A percentile compares a stretch with the other conserved stretches of the same genome.
These are phyloP conservation scores for Xylariales sp. DNA, from an alignment of 2,329 filamentous ascomycete genomes.

Conservation along the genomic window DNA sequence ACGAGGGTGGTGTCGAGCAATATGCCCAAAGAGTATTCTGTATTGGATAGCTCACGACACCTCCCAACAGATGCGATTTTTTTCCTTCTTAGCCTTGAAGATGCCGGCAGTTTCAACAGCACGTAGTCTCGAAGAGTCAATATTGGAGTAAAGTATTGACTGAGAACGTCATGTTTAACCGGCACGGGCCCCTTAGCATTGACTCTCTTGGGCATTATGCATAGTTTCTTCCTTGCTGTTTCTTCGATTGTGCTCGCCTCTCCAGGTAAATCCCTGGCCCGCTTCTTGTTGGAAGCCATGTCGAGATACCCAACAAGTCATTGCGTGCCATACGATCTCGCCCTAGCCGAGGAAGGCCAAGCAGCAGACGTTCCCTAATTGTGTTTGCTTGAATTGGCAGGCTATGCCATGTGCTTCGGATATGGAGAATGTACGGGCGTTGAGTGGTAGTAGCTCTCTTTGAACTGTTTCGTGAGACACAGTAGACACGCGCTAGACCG, in stretches of 20 bases:
- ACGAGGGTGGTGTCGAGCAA: constrained; percentile 70
- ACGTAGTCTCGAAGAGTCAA: constrained; percentile 68
- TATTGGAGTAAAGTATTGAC: constrained; percentile 62
- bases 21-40: constrained; percentile 40
- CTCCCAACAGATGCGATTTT: constrained; percentile 47
- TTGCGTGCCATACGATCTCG: too few species aligned
- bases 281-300: constrained; percentile 4
- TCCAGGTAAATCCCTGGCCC: neutral
- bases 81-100: constrained; percentile 58
- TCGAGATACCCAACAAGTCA: neutral
- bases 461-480: too few species aligned
- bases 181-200: neutral
- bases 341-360: too few species aligned
- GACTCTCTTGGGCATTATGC: neutral
- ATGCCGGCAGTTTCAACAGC: constrained; percentile 58
- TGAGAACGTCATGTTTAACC: constrained; percentile 58
- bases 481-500: too few species aligned
- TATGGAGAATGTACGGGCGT: too few species aligned
- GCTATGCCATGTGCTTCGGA: too few species aligned
- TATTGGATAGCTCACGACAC: constrained; percentile 18
- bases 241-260: neutral
- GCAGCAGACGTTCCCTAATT: too few species aligned
- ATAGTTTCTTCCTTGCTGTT: neutral
- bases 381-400: too few species aligned
- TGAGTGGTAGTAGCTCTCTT: too few species aligned